Conservation (phyloP, 73 alveolate genomes). For the Tetrahymena borealis region DNA sequence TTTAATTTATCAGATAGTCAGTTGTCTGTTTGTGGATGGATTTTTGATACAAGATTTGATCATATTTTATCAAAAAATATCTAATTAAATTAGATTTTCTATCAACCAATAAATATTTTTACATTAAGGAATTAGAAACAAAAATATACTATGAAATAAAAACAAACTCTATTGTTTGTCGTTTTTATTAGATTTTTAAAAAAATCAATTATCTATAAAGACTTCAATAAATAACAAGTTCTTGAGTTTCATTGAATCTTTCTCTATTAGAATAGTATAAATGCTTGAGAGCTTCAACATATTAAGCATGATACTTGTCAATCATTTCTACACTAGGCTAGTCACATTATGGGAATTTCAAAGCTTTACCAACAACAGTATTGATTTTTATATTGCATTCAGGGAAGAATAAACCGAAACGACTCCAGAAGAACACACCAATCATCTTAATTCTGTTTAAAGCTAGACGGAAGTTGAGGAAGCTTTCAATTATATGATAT, state of each 20-base stretch:
- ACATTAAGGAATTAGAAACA: no score
- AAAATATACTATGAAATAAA: no score
- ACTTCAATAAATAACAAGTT: not conserved
- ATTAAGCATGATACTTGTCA: slow-evolving; percentile 16
- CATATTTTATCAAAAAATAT: no score
- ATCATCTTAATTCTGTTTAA: slow-evolving; percentile 15
- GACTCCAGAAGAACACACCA: slow-evolving; percentile 36
- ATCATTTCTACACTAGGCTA: slow-evolving; percentile 21
- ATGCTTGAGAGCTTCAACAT: slow-evolving; percentile 9
- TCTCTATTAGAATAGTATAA: not conserved
- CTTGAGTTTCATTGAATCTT: not conserved
- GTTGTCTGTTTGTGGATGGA: no score
- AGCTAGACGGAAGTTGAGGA: slow-evolving; percentile 14
- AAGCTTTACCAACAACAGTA: slow-evolving; percentile 28
- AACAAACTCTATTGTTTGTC: no score
- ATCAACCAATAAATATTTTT: no score
- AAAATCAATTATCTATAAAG: no score
- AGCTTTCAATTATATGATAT: slow-evolving; percentile 2
- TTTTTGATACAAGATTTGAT: no score
- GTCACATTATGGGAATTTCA: slow-evolving; percentile 11
- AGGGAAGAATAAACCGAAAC: not conserved
- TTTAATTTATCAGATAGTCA: no score
- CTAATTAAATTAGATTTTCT: no score
- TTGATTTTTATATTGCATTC: slow-evolving; percentile 7
- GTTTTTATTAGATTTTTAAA: no score